Conservation (phyloP, 306 rosid genomes). For the Abrus precatorius region DNA sequence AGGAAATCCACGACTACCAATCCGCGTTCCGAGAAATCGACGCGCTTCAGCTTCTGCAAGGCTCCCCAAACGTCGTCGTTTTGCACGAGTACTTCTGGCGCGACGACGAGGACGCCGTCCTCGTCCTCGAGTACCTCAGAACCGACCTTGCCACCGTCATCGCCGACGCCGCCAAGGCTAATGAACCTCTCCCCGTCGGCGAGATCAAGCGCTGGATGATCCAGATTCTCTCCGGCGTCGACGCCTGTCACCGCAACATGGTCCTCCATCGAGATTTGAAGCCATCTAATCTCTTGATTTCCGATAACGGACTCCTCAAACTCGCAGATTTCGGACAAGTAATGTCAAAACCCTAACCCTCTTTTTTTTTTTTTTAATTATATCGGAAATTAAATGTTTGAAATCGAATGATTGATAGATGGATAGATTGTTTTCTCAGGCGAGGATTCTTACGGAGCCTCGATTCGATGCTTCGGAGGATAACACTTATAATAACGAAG, state of each 20-base stretch:
- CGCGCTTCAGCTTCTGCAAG: conserved; percentile 75
- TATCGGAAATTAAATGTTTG: background rate
- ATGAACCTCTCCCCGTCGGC: conserved; percentile 51
- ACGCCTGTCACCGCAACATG: conserved; percentile 80
- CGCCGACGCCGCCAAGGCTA: conserved; percentile 57
- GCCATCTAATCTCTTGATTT: conserved; percentile 83
- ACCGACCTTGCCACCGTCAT: conserved; percentile 80
- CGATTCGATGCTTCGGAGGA: conserved; percentile 60
- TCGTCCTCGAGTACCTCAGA: conserved; percentile 71
- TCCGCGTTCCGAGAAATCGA: conserved; percentile 93
- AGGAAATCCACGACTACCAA: conserved; percentile 95
- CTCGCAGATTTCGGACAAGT: conserved; percentile 95
- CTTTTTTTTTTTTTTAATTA: too few species aligned
- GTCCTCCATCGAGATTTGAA: conserved; percentile 94
- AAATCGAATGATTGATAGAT: background rate
- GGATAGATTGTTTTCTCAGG: conserved; percentile 61
- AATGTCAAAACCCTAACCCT: background rate
- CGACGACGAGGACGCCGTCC: conserved; percentile 92
- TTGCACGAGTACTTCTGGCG: conserved; percentile 93
- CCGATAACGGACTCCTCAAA: conserved; percentile 85
- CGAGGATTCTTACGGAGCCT: conserved; percentile 81
- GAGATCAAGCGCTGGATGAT: conserved; percentile 91
- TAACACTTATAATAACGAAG: conserved; percentile 60
- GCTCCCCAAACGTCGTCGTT: conserved; percentile 74
- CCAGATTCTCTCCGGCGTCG: conserved; percentile 85